A percentile compares a stretch with the other conserved stretches of the same genome.
Evolutionary conservation across 352 stramenopile genomes (phyloP).

Genomic region (Albugo candida): DNA sequence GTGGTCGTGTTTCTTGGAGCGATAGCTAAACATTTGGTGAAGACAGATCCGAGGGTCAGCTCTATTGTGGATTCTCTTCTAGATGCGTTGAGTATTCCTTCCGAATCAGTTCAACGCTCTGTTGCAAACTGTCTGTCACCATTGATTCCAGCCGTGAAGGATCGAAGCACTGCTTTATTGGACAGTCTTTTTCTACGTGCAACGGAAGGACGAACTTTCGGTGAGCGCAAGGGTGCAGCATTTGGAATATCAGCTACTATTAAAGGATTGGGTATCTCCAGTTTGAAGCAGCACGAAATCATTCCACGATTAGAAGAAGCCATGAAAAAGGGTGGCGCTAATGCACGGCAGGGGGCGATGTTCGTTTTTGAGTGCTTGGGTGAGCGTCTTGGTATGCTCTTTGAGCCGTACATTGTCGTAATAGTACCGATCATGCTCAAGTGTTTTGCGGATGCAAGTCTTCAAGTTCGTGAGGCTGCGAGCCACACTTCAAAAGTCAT

Average conservation of each 20-base stretch:
- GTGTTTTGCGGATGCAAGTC: slow-evolving; percentile 91
- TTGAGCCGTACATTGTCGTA: slow-evolving; percentile 96
- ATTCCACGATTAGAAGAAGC: slow-evolving; percentile 81
- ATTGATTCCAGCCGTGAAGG: slow-evolving; percentile 68
- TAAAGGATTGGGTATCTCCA: slow-evolving; percentile 97
- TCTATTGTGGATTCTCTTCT: slow-evolving; percentile 76
- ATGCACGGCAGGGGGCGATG: slow-evolving; percentile 84
- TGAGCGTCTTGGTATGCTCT: slow-evolving; percentile 90
- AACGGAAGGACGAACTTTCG: slow-evolving; percentile 61
- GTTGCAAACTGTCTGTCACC: slow-evolving; percentile 80
- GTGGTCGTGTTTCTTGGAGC: slow-evolving; percentile 80
- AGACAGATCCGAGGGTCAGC: slow-evolving; percentile 74
- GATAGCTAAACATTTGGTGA: slow-evolving; percentile 80
- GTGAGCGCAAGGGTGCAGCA: slow-evolving; percentile 84
- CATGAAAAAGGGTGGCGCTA: slow-evolving; percentile 56
- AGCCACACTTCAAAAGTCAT: slow-evolving; percentile 90
- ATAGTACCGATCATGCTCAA: slow-evolving; percentile 98
- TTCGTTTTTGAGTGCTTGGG: slow-evolving; percentile 97
- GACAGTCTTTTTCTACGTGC: slow-evolving; percentile 50
- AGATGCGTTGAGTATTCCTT: slow-evolving; percentile 80
- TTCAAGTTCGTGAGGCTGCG: slow-evolving; percentile 92
- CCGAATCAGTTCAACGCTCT: slow-evolving; percentile 84
- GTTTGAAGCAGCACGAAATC: slow-evolving; percentile 95
- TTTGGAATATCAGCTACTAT: slow-evolving; percentile 96
- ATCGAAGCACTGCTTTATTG: slow-evolving; percentile 53